Percentiles rank a stretch among this genome's conserved stretches.
Conservation (phyloP, 176 grass and related monocot genomes). For the Carex cristatella region DNA sequence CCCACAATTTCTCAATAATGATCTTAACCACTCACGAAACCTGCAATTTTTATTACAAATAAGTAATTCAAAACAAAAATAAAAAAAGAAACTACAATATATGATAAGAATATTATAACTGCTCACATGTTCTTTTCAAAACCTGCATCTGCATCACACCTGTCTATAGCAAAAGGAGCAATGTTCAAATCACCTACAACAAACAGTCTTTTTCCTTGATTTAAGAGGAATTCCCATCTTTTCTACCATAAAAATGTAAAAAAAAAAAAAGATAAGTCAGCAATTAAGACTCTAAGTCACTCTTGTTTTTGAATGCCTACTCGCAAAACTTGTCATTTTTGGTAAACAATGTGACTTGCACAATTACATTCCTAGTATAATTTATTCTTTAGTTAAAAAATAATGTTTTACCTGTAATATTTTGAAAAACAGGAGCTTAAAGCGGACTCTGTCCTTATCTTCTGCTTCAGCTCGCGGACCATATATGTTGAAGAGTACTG, state of each 20-base stretch:
- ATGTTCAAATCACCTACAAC: conserved; percentile 97
- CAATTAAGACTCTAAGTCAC: background rate
- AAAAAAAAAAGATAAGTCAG: conserved; percentile 1
- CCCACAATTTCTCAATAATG: conserved; percentile 60
- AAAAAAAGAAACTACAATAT: background rate
- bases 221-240: conserved; percentile 69
- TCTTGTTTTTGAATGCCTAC: conserved; percentile 9
- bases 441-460: conserved; percentile 60
- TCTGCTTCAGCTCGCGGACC: conserved; percentile 74
- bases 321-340: background rate
- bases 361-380: background rate
- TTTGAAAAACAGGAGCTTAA: conserved; percentile 90
- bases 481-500: conserved; percentile 97
- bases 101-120: background rate
- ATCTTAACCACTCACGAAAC: conserved; percentile 88
- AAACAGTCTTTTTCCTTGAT: conserved; percentile 75
- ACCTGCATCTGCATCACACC: conserved; percentile 63
- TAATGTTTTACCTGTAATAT: conserved; percentile 57
- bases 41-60: conserved; percentile 34
- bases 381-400: background rate
- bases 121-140: conserved; percentile 95
- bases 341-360: background rate
- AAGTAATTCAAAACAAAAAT: background rate
- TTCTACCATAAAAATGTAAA: conserved; percentile 45
- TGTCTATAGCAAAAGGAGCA: conserved; percentile 86